These are phyloP conservation scores for Fistulifera pelliculosa DNA, from an alignment of 108 stramenopile genomes.

Conservation along the genomic window DNA sequence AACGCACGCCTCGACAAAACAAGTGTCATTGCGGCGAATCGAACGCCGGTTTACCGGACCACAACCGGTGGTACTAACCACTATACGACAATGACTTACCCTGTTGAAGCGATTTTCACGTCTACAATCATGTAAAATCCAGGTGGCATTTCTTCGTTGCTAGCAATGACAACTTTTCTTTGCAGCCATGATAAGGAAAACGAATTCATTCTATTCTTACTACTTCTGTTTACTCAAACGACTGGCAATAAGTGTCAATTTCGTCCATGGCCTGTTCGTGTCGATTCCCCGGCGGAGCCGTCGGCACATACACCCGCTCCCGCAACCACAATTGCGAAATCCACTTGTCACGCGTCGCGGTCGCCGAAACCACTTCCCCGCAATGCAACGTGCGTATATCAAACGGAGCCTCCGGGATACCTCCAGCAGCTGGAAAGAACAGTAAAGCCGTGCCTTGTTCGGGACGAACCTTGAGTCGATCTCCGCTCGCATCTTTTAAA, in stretches of 20 bases:
- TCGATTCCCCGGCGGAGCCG: slow-evolving; percentile 56
- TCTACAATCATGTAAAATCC: no score
- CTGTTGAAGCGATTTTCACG: no score
- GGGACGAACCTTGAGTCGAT: slow-evolving; percentile 48
- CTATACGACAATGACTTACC: slow-evolving; percentile 9
- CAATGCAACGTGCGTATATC: slow-evolving; percentile 78
- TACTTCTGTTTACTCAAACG: no score
- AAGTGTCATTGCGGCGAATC: slow-evolving; percentile 9
- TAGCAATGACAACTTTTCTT: no score
- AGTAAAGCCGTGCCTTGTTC: slow-evolving; percentile 69
- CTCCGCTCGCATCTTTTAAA: slow-evolving; percentile 24
- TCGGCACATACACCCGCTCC: slow-evolving; percentile 41
- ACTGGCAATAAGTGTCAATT: slow-evolving; percentile 38
- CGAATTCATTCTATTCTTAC: no score
- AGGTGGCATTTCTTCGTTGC: no score
- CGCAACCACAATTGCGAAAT: slow-evolving; percentile 77
- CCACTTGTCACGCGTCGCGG: slow-evolving; percentile 75
- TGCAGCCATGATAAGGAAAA: no score
- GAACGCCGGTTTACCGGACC: slow-evolving; percentile 16
- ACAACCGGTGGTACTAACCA: slow-evolving; percentile 17
- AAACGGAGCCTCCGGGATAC: slow-evolving; percentile 58
- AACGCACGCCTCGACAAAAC: not conserved
- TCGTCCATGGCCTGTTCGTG: slow-evolving; percentile 37
- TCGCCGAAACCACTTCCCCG: slow-evolving; percentile 46
- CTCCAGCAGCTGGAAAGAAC: slow-evolving; percentile 81